Evolutionary conservation across 768 basidiomycete genomes (phyloP).

Genomic region (Guyanaporus albipodus): DNA sequence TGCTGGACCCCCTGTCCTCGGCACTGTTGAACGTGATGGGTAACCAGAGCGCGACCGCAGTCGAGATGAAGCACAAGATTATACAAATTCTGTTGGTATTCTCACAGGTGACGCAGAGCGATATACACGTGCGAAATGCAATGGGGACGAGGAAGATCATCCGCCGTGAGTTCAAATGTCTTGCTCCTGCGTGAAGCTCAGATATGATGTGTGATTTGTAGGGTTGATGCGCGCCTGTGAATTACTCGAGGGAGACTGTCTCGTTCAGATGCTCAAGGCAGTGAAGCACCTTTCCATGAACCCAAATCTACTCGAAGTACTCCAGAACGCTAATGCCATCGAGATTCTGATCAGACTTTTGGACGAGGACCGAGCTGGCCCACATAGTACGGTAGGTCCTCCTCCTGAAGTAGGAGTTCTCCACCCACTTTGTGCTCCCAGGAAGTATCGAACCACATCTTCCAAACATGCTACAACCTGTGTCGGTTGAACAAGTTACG

Average conservation of each 20-base stretch:
- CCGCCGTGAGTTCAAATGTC: slow-evolving; percentile 55
- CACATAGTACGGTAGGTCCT: slow-evolving; percentile 70
- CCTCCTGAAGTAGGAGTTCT: neutral
- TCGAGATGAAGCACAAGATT: slow-evolving; percentile 83
- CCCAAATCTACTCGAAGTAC: slow-evolving; percentile 79
- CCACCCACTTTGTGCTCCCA: slow-evolving; percentile 29
- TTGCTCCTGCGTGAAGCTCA: slow-evolving; percentile 3
- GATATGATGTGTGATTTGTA: slow-evolving; percentile 29
- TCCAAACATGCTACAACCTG: slow-evolving; percentile 96
- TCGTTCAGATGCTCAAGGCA: slow-evolving; percentile 88
- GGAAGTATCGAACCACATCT: slow-evolving; percentile 97
- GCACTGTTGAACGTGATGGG: slow-evolving; percentile 88
- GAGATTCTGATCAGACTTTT: slow-evolving; percentile 86
- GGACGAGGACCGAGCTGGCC: slow-evolving; percentile 73
- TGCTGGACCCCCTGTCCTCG: slow-evolving; percentile 87
- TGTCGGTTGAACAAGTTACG: slow-evolving; percentile 91
- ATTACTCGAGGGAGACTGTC: slow-evolving; percentile 79
- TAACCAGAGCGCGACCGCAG: slow-evolving; percentile 57
- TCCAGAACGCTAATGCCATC: slow-evolving; percentile 94
- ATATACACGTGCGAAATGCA: slow-evolving; percentile 89
- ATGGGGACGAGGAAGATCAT: slow-evolving; percentile 87
- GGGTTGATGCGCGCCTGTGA: slow-evolving; percentile 87
- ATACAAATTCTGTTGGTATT: slow-evolving; percentile 88
- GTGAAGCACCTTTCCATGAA: slow-evolving; percentile 97
- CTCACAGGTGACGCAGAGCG: slow-evolving; percentile 94